These are phyloP conservation scores for Sarcodon aspratus DNA, from an alignment of 768 basidiomycete genomes.

Conservation along the genomic window DNA sequence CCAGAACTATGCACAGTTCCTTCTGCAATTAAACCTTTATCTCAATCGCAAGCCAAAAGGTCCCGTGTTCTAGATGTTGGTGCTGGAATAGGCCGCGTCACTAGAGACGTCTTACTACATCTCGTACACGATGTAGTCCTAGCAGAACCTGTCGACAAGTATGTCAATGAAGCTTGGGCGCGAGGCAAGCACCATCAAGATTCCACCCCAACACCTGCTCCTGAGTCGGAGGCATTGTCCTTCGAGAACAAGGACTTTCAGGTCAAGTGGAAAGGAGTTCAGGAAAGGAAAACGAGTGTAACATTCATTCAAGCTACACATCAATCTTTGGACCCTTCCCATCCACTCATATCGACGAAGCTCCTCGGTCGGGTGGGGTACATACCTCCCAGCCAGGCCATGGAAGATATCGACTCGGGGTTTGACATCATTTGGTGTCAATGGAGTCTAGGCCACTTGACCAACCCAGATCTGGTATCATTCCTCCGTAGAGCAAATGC, in stretches of 20 bases:
- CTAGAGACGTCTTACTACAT: conserved; percentile 78
- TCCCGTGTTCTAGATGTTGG: conserved; percentile 85
- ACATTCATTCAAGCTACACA: conserved; percentile 72
- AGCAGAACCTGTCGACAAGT: conserved; percentile 76
- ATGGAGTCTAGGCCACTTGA: conserved; percentile 90
- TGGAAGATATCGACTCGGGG: conserved; percentile 38
- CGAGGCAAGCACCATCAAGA: conserved; percentile 13
- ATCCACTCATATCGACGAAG: conserved; percentile 27
- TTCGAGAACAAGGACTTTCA: conserved; percentile 8
- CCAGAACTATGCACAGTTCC: conserved; percentile 72
- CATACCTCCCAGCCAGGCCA: conserved; percentile 26
- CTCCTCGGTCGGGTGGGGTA: conserved; percentile 62
- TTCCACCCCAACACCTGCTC: not conserved
- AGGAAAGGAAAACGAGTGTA: conserved; percentile 53
- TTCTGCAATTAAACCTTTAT: conserved; percentile 48
- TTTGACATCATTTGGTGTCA: conserved; percentile 97
- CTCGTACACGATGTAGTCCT: conserved; percentile 82
- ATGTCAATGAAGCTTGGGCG: conserved; percentile 61
- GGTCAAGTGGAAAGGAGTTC: conserved; percentile 56
- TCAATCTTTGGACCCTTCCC: conserved; percentile 69
- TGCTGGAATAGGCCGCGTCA: conserved; percentile 91
- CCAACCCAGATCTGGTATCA: conserved; percentile 59
- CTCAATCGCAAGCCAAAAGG: conserved; percentile 17
- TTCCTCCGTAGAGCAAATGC: conserved; percentile 59
- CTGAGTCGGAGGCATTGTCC: conserved; percentile 4